Percentiles rank a stretch among this genome's conserved stretches.
Evolutionary conservation across 768 basidiomycete species (phyloP).

Genomic region (Exidia glandulosa): DNA sequence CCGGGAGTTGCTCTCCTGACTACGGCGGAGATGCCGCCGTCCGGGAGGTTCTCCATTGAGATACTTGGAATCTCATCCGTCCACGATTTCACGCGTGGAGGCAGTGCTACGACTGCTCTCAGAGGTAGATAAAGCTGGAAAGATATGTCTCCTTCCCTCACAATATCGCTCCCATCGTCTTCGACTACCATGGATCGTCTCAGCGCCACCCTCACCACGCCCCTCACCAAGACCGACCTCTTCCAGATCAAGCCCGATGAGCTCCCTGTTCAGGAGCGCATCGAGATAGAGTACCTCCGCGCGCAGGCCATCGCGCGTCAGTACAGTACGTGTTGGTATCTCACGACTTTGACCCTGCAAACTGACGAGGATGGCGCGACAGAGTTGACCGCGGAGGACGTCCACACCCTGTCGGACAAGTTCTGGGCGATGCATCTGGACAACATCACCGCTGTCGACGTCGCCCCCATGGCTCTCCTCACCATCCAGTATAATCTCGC

Average conservation of each 20-base stretch:
- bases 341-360: not conserved
- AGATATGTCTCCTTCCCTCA: too few relatives aligned
- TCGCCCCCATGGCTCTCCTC: slow-evolving; percentile 43
- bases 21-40: too few relatives aligned
- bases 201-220: not conserved
- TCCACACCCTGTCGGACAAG: slow-evolving; percentile 35
- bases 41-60: too few relatives aligned
- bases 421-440: slow-evolving; percentile 47
- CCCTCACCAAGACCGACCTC: not conserved
- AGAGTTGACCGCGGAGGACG: slow-evolving; percentile 18
- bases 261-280: not conserved
- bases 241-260: not conserved
- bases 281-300: not conserved
- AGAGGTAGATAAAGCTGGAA: too few relatives aligned
- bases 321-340: not conserved
- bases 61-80: too few relatives aligned
- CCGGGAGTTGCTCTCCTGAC: too few relatives aligned
- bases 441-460: slow-evolving; percentile 39
- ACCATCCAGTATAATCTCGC: slow-evolving; percentile 40
- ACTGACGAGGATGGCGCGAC: not conserved
- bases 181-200: not conserved
- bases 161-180: too few relatives aligned
- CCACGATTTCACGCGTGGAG: too few relatives aligned
- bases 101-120: too few relatives aligned
- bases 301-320: not conserved